Percentiles rank a stretch among this genome's conserved stretches.
These are phyloP conservation scores for Mycosphaerelloides madeirae DNA, from an alignment of 2,329 filamentous ascomycete species.

Conservation along the genomic window DNA sequence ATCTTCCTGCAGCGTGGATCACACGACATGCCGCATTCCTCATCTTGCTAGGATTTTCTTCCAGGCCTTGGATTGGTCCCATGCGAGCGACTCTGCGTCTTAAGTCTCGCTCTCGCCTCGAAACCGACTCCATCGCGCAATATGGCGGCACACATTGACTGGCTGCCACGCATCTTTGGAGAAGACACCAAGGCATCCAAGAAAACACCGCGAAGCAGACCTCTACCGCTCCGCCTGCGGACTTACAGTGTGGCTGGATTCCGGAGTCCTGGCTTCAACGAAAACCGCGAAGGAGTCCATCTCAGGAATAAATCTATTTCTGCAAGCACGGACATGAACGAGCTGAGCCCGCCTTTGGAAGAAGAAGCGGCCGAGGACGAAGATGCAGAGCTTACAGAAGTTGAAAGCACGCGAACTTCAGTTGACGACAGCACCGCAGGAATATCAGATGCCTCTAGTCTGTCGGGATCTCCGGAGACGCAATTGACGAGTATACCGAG, in stretches of 20 bases:
- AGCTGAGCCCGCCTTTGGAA: constrained; percentile 36
- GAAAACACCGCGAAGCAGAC: constrained; percentile 13
- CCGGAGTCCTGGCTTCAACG: constrained; percentile 11
- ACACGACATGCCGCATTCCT: neutral
- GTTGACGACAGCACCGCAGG: constrained; percentile 9
- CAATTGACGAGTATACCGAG: constrained; percentile 16
- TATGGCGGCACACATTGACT: constrained; percentile 7
- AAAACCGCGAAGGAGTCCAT: constrained; percentile 11
- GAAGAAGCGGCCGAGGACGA: constrained; percentile 43
- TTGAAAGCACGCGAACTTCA: constrained; percentile 10
- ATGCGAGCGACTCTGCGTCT: neutral
- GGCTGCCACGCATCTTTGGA: constrained; percentile 7
- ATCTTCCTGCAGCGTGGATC: neutral
- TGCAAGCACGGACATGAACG: constrained; percentile 7
- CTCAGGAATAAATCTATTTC: constrained; percentile 16
- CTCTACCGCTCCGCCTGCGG: constrained; percentile 17
- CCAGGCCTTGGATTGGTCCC: neutral
- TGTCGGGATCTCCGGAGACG: constrained; percentile 12
- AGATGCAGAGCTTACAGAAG: neutral
- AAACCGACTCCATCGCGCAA: neutral
- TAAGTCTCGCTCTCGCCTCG: neutral
- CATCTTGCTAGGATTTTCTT: neutral
- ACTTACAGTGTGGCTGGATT: constrained; percentile 16
- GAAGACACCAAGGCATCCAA: neutral
- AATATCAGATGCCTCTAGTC: constrained; percentile 12